phyloP scores from a whole-genome alignment of 1,139 yeast genomes.

The Debaryomyces psychrophilus region DNA sequence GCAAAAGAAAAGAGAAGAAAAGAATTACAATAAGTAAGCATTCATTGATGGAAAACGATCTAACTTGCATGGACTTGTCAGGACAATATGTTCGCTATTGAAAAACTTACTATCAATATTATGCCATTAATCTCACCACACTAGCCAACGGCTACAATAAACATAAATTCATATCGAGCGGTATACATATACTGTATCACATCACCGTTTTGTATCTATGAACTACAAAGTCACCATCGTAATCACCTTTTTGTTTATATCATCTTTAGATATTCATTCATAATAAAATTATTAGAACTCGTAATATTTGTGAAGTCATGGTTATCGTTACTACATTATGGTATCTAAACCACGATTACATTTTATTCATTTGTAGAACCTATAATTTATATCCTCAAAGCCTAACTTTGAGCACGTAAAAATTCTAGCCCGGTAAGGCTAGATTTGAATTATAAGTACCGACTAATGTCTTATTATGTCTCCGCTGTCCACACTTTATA shows the following conservation, averaged over 20 bases:
- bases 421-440: slow-evolving; percentile 8
- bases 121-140: slow-evolving; percentile 1
- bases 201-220: not conserved
- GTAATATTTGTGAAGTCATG: not conserved
- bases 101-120: not conserved
- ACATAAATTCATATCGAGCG: not conserved
- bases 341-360: not conserved
- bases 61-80: slow-evolving; percentile 4
- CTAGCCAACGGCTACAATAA: not conserved
- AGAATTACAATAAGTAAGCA: slow-evolving; percentile 18
- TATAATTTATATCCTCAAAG: slow-evolving; percentile 10
- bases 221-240: not conserved
- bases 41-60: not conserved
- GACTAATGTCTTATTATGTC: slow-evolving; percentile 40
- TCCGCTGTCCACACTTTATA: slow-evolving; percentile 76
- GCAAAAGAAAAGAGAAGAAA: slow-evolving; percentile 46
- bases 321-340: not conserved
- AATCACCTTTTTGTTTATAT: slow-evolving; percentile 5
- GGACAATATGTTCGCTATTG: slow-evolving; percentile 1
- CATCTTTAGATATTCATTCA: slow-evolving; percentile 6
- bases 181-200: not conserved
- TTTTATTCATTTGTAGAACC: slow-evolving; percentile 11
- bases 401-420: slow-evolving; percentile 7
- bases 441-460: slow-evolving; percentile 12
- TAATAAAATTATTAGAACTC: slow-evolving; percentile 1